Evolutionary conservation across 345 rosid species (phyloP), one percentile per base, ranked within the genome.

Genomic region (Hirschfeldia incana): DNA sequence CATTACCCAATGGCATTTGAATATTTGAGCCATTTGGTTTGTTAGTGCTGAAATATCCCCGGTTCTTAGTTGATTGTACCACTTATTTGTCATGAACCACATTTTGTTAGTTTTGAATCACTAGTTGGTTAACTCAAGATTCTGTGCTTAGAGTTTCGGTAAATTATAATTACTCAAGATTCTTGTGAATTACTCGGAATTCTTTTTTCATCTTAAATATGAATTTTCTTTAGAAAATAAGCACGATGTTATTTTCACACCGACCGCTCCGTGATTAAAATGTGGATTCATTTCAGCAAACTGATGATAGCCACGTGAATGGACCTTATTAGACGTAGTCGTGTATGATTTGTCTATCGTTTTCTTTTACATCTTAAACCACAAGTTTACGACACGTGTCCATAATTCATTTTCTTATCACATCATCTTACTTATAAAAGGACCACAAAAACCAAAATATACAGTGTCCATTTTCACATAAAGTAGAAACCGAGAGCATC

Each of bases 321-420:
- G 71, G 34, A 16, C 46, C 65, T 33, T 63, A 53, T 34, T 6
- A 51, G 4, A 70, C 26, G 33, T 53, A 64, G 55, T 77, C 58
- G 39, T 10, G 67, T 59, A 65, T 78, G 13, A 65, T 71, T 58
- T 65, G 61, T 65, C 66, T 64, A 53, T 64, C 42, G 13, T 1
- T 64, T 71, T 28, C 67, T 65, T 28, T 15, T 4, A 9, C 34
- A 4, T 69, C 4, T 7, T 39, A 29, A 34, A 71, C 81, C 81
- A 71, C 72, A 37, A 5, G 2, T 1, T 55, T 8, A 65, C 16
- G 46, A 55, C 76, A 71, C 81, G 81, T 78, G 72, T 64, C 17
- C 16, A n/a, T 49, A n/a, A n/a, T 49, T 49, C n/a, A 2, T n/a
- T 21, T 17, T 26, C 17, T 6, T 66, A 37, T 16, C 12, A 33